Evolutionary conservation across 1,284 basidiomycete genomes (phyloP).

Genomic region (Phylloboletellus chloephorus): DNA sequence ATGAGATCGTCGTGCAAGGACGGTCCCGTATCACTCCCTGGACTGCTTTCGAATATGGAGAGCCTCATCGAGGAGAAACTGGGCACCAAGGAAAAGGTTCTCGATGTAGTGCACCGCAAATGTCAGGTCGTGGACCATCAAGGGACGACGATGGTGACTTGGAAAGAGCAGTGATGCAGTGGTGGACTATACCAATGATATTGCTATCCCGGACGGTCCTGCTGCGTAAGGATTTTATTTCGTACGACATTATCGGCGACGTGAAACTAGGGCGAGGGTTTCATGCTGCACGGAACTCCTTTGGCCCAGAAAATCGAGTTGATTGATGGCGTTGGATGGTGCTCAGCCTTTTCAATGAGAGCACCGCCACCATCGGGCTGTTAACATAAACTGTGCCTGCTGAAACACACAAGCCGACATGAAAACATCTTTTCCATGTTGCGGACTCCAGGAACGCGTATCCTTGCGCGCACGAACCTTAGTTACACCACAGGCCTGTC

Average conservation of each 20-base stretch:
- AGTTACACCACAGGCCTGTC: constrained; percentile 2
- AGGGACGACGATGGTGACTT: constrained; percentile 53
- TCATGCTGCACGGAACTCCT: too few species aligned
- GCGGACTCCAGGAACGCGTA: background rate
- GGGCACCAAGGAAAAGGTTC: constrained; percentile 69
- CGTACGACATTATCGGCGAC: background rate
- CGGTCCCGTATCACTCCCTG: constrained; percentile 50
- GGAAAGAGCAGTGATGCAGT: constrained; percentile 45
- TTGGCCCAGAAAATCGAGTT: background rate
- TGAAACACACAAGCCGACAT: constrained; percentile 19
- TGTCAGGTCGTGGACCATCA: constrained; percentile 54
- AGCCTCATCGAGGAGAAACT: constrained; percentile 49
- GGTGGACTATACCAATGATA: constrained; percentile 1
- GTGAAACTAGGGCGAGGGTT: too few species aligned
- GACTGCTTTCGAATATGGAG: constrained; percentile 56
- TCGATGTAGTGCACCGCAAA: constrained; percentile 63
- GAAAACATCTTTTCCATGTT: background rate
- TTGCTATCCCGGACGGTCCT: background rate
- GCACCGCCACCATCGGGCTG: constrained; percentile 23
- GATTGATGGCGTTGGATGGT: background rate
- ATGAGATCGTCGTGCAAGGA: constrained; percentile 56
- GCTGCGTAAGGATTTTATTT: background rate
- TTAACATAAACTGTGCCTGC: constrained; percentile 19
- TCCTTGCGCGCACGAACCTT: background rate
- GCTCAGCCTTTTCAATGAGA: too few species aligned